phyloP scores from a whole-genome alignment of 768 basidiomycete species.

The Rhizopogon salebrosus region DNA sequence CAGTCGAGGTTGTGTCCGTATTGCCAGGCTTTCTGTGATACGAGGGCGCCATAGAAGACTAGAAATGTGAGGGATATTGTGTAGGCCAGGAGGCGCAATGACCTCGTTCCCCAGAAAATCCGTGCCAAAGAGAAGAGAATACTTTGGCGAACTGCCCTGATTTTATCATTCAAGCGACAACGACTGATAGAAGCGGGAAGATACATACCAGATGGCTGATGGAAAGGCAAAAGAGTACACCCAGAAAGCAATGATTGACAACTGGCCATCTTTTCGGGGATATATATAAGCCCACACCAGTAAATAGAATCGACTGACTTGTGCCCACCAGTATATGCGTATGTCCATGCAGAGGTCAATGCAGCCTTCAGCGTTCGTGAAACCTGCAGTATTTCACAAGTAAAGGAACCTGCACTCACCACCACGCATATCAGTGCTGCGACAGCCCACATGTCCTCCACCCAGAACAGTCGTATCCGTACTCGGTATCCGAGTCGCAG shows the following conservation, averaged over 20 bases:
- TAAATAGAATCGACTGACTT: not conserved
- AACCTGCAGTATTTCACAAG: not conserved
- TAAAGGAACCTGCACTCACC: not conserved
- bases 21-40: constrained; percentile 1
- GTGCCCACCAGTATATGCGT: not conserved
- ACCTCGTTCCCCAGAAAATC: constrained; percentile 7
- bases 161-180: not conserved
- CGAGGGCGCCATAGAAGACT: constrained; percentile 2
- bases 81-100: constrained; percentile 4
- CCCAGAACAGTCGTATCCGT: constrained; percentile 12
- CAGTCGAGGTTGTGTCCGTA: not conserved
- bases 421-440: constrained; percentile 10
- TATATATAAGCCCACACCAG: not conserved
- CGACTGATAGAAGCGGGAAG: not conserved
- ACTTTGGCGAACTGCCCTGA: constrained; percentile 16
- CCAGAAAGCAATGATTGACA: constrained; percentile 4
- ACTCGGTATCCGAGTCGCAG: constrained; percentile 17
- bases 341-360: constrained; percentile 6
- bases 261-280: not conserved
- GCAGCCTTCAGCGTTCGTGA: not conserved
- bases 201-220: constrained; percentile 12
- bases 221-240: constrained; percentile 9
- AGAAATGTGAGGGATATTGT: constrained; percentile 6
- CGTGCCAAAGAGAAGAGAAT: constrained; percentile 15
- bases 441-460: constrained; percentile 18